Evolutionary conservation across 2,329 filamentous ascomycete genomes (phyloP).

Genomic region (Phialophora verrucosa): DNA sequence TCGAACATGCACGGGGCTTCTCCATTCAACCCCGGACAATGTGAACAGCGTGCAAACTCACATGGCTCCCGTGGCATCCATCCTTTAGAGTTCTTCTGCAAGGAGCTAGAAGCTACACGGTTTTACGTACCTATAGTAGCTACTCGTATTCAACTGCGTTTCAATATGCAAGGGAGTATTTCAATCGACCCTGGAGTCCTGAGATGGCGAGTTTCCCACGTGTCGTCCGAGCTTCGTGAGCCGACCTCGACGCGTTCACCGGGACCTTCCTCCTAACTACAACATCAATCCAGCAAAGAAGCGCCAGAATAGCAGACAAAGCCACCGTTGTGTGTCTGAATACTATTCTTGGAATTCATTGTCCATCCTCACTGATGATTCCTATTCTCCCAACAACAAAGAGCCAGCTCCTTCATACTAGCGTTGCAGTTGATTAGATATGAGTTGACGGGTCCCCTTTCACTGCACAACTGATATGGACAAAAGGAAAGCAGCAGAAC

Average conservation of each 20-base stretch:
- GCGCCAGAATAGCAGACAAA: not conserved
- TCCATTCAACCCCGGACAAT: not conserved
- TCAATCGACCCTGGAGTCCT: not conserved
- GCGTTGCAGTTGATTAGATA: not conserved
- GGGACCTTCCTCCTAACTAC: not conserved
- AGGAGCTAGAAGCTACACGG: not conserved
- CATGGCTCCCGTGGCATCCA: not conserved
- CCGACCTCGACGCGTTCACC: not conserved
- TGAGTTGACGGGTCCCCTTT: not conserved
- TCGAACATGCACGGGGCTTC: not conserved
- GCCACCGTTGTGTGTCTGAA: not conserved
- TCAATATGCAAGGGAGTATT: not conserved
- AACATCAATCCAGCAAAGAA: not conserved
- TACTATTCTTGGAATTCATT: constrained; percentile 17
- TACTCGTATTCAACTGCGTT: not conserved
- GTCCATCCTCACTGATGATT: not conserved
- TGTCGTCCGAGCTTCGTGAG: not conserved
- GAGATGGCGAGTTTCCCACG: not conserved
- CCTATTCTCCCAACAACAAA: constrained; percentile 16
- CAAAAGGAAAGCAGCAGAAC: constrained; percentile 1
- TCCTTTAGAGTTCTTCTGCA: not conserved
- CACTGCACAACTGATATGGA: not conserved
- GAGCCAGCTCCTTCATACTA: not conserved
- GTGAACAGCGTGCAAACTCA: not conserved
- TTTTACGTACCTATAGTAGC: not conserved